phyloP scores from a whole-genome alignment of 805 yeast species.

The Ogataea trehaloabstinens region DNA sequence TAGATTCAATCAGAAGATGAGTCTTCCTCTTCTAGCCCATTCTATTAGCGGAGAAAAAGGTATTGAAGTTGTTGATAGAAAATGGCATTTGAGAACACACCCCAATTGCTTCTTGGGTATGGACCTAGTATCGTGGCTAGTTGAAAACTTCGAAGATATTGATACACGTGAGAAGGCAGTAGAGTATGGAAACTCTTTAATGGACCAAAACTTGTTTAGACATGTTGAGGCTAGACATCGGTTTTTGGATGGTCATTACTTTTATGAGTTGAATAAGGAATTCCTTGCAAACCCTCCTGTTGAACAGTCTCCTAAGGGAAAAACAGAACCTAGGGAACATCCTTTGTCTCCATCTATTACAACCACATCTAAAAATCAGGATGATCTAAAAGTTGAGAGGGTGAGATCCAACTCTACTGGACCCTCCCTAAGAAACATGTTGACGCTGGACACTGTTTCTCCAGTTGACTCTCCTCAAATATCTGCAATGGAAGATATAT shows the following conservation, averaged over 20 bases:
- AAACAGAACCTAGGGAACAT: constrained; percentile 3
- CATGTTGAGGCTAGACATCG: constrained; percentile 85
- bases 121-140: constrained; percentile 83
- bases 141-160: constrained; percentile 75
- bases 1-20: constrained; percentile 47
- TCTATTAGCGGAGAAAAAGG: constrained; percentile 69
- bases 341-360: constrained; percentile 7
- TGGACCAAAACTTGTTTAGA: constrained; percentile 67
- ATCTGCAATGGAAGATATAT: constrained; percentile 9
- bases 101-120: constrained; percentile 78
- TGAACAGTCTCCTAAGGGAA: constrained; percentile 8
- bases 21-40: constrained; percentile 52
- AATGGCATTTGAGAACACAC: constrained; percentile 88
- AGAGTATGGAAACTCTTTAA: constrained; percentile 70
- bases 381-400: constrained; percentile 6
- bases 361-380: constrained; percentile 14
- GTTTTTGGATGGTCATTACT: constrained; percentile 90
- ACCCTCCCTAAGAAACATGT: constrained; percentile 11
- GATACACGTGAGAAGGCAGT: constrained; percentile 82
- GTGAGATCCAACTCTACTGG: constrained; percentile 14
- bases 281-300: constrained; percentile 37
- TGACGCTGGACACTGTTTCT: constrained; percentile 1
- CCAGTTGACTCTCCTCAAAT: constrained; percentile 14
- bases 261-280: constrained; percentile 67
- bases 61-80: constrained; percentile 67